Evolutionary conservation across 306 rosid species (phyloP), one percentile per base, ranked within the genome.

Genomic region (Pyrus communis): DNA sequence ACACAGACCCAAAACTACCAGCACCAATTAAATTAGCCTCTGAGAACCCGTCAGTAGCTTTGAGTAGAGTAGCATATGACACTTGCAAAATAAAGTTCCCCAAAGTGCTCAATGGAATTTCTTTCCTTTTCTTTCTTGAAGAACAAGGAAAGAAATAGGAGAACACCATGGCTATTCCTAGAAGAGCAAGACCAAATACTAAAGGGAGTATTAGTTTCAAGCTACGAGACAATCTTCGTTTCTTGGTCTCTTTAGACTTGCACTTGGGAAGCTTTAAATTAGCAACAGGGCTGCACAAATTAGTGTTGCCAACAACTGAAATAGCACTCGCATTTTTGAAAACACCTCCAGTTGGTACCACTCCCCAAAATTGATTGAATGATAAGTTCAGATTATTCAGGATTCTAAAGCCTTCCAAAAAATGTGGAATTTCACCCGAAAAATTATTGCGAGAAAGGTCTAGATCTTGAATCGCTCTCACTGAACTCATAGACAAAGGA

Each of bases 401-500:
- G 4, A 27, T 14, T 12, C 10, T 7, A 14, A 49, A 27, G n/a
- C 33, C 28, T 9, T 69, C 33, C 11, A 69, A 23, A 14, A n/a
- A n/a, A 2, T 13, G 4, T 27, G 74, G 74, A 70, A 70, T 70
- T 46, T 46, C 38, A 8, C 61, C 25, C 3, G 62, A 51, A 12
- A 70, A 70, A 19, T 70, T 28, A 21, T 70, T 70, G 13, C 40
- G 42, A 11, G 75, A 70, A 51, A 70, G 75, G 57, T 70, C 75
- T 27, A 70, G 17, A 14, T 70, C 58, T 7, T 0, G 42, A 27
- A 70, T 8, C 35, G 43, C 43, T 30, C 55, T 70, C 25, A 51
- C 2, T 2, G 43, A 70, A 27, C 22, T 25, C 75, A 70, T 7
- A 28, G 61, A 49, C 21, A 14, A 70, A 30, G 75, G 61, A 46